Conservation (phyloP, 108 stramenopile genomes). For the Aurantiochytrium sp. region DNA sequence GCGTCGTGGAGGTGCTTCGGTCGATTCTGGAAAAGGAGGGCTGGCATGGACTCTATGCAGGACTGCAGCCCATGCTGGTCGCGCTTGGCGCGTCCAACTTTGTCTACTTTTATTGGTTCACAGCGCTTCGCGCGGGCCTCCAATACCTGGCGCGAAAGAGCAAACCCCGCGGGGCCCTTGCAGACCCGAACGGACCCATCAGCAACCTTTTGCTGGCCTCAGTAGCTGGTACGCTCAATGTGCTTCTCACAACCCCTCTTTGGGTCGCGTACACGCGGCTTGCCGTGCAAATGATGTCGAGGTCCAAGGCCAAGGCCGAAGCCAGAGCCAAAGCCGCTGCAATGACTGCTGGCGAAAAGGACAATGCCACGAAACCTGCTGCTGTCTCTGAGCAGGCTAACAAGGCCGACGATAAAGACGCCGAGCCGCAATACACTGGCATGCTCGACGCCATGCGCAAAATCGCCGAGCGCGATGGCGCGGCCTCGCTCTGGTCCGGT, state of each 20-base stretch:
- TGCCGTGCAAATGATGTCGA: constrained; percentile 40
- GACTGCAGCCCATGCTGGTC: constrained; percentile 31
- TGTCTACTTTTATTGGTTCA: constrained; percentile 43
- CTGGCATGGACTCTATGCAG: constrained; percentile 19
- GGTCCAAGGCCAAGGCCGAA: not conserved
- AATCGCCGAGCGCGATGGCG: constrained; percentile 43
- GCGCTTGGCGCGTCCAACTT: constrained; percentile 36
- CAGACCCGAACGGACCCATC: not conserved
- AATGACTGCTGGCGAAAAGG: too few species aligned
- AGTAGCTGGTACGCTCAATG: constrained; percentile 52
- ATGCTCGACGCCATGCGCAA: constrained; percentile 27
- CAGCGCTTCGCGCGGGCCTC: constrained; percentile 10
- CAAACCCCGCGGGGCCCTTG: not conserved
- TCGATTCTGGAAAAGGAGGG: constrained; percentile 26
- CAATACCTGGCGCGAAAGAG: not conserved
- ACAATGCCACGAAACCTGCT: too few species aligned
- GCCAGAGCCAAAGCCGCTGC: not conserved
- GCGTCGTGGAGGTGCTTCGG: not conserved
- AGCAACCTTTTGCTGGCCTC: constrained; percentile 37
- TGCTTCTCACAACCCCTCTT: constrained; percentile 53
- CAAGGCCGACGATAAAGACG: not conserved
- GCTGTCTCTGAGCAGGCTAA: too few species aligned
- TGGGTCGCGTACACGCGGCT: constrained; percentile 63
- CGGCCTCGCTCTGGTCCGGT: constrained; percentile 46
- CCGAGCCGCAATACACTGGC: constrained; percentile 12